Conservation (phyloP, 768 basidiomycete genomes). For the Serendipita vermifera region DNA sequence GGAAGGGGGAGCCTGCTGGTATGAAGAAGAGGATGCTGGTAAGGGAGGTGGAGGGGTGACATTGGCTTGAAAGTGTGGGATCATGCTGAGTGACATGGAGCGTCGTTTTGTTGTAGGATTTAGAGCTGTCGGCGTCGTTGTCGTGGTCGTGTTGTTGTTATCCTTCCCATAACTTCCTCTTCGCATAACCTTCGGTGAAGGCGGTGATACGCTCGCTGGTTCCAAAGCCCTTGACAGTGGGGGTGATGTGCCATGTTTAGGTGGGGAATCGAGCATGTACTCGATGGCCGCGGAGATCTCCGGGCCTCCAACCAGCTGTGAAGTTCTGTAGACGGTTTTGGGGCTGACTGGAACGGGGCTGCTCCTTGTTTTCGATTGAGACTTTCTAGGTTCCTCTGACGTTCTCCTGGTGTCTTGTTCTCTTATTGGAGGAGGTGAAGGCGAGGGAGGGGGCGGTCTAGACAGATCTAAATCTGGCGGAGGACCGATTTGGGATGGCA, state of each 20-base stretch:
- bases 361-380: too few relatives aligned
- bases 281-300: slow-evolving; percentile 5
- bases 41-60: neutral
- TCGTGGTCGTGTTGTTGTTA: too few relatives aligned
- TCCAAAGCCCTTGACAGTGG: neutral
- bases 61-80: neutral
- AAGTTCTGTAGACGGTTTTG: neutral
- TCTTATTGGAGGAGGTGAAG: too few relatives aligned
- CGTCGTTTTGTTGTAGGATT: neutral
- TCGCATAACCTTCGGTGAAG: neutral
- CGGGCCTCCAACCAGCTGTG: neutral
- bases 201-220: neutral
- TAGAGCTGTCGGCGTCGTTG: neutral
- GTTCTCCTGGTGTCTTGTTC: too few relatives aligned
- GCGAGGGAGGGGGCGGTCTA: too few relatives aligned
- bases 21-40: slow-evolving; percentile 1
- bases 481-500: too few relatives aligned
- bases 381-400: too few relatives aligned
- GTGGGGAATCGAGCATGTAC: slow-evolving; percentile 2
- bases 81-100: slow-evolving; percentile 9
- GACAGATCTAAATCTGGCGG: too few relatives aligned
- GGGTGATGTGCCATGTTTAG: neutral
- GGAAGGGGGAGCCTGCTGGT: too few relatives aligned
- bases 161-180: neutral
- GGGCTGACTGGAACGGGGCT: neutral